Evolutionary conservation across 345 rosid genomes (phyloP), one percentile per base, ranked within the genome.

Genomic region (Kandelia obovata): DNA sequence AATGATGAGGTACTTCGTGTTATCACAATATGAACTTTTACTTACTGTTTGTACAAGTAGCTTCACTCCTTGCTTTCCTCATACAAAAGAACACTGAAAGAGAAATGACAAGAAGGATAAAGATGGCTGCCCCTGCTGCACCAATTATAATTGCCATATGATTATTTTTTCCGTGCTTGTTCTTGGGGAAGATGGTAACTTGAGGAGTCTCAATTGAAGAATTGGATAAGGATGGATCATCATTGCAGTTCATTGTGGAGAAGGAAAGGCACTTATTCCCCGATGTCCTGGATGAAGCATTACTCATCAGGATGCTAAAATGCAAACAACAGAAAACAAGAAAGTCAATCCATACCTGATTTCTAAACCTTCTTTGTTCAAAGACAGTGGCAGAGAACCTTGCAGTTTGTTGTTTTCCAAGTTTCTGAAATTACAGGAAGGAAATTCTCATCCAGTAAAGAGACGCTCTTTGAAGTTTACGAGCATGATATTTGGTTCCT

Each of bases 241-340:
- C 86, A 53, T 72, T 84, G 76, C 98, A 93, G 0, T 91, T 77
- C 61, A 79, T 69, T 4, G 85, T 78, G 31, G 89, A 76, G 76
- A 91, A 91, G 25, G 92, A 87, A 79, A 91, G 90, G 56, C 98
- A 91, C 67, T 80, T 74, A 72, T 92, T 93, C 49, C 96, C 98
- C 46, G 79, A 78, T 83, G 83, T 85, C 78, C 98, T 91, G 88
- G 62, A 72, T 26, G 64, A 61, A 62, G 19, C 17, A 60, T 64
- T 53, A 52, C 35, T 11, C 20, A 62, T 67, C 68, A 69, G 78
- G 63, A 62, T 43, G 67, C 61, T 60, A 70, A 17, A 55, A 31
- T 26, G 58, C 49, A 67, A 32, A 62, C 11, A 19, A 47, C 21
- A 47, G 58, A 71, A 32, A 43, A 56, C 7, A 67, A 34, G 31